Conservation (phyloP, 176 grass and related monocot species). For the Oryza meyeriana region DNA sequence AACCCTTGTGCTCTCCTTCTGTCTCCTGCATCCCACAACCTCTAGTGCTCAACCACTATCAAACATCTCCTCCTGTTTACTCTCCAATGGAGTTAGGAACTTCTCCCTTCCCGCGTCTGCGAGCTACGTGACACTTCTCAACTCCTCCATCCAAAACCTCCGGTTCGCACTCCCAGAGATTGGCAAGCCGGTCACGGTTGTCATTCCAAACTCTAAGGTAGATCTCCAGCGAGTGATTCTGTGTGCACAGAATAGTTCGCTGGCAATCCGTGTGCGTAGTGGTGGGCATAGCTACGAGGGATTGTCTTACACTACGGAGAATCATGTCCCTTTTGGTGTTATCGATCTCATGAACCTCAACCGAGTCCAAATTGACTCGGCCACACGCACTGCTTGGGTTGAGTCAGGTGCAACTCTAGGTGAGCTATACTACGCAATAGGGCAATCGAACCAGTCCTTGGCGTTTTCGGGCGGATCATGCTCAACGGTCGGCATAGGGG, state of each 20-base stretch:
- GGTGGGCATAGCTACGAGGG: slow-evolving; percentile 83
- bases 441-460: not conserved
- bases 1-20: not conserved
- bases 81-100: slow-evolving; percentile 41
- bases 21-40: not conserved
- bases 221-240: slow-evolving; percentile 32
- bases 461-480: slow-evolving; percentile 54
- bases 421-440: slow-evolving; percentile 55
- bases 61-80: slow-evolving; percentile 46
- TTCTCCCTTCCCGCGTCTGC: slow-evolving; percentile 45
- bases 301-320: slow-evolving; percentile 50
- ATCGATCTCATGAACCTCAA: slow-evolving; percentile 58
- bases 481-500: slow-evolving; percentile 51
- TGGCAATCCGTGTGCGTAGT: slow-evolving; percentile 62
- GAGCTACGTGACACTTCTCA: slow-evolving; percentile 35
- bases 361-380: slow-evolving; percentile 30
- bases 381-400: slow-evolving; percentile 39
- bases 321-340: slow-evolving; percentile 40
- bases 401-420: slow-evolving; percentile 62
- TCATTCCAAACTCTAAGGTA: slow-evolving; percentile 38
- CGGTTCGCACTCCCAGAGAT: slow-evolving; percentile 33
- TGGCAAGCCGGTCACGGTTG: slow-evolving; percentile 39
- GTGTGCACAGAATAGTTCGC: slow-evolving; percentile 1
- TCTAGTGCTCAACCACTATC: not conserved
- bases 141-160: slow-evolving; percentile 60